Conservation (phyloP, 768 basidiomycete genomes). For the Boletus speciosus region DNA sequence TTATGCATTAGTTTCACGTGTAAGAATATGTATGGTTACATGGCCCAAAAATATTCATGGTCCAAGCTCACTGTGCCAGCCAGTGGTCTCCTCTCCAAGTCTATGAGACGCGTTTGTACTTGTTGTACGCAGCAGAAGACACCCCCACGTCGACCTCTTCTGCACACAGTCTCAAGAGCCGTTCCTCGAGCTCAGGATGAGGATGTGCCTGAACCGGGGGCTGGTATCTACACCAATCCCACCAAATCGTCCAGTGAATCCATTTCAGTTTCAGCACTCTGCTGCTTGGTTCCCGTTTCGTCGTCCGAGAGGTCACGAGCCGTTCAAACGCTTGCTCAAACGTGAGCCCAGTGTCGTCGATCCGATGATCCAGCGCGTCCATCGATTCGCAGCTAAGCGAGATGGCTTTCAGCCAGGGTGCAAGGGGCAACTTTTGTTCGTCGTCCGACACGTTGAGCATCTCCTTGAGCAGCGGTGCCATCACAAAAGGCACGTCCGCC, state of each 20-base stretch:
- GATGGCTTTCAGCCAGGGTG: conserved; percentile 29
- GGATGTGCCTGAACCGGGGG: conserved; percentile 20
- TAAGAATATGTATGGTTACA: conserved; percentile 14
- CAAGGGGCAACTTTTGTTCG: conserved; percentile 19
- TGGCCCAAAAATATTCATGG: not conserved
- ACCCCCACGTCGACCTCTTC: conserved; percentile 30
- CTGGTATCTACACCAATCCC: conserved; percentile 25
- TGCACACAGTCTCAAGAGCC: conserved; percentile 20
- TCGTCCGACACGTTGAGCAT: conserved; percentile 21
- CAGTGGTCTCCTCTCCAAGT: not conserved
- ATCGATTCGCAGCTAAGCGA: conserved; percentile 30
- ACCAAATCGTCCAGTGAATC: conserved; percentile 34
- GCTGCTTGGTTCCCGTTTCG: conserved; percentile 19
- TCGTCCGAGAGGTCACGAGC: conserved; percentile 26
- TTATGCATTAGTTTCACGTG: conserved; percentile 18
- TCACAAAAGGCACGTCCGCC: conserved; percentile 18
- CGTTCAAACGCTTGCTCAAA: conserved; percentile 26
- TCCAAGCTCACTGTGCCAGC: conserved; percentile 5
- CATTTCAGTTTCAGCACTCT: conserved; percentile 28
- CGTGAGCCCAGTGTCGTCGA: conserved; percentile 25
- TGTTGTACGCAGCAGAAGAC: conserved; percentile 29
- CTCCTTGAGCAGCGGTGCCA: conserved; percentile 23
- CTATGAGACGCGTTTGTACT: conserved; percentile 31
- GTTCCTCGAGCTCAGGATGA: conserved; percentile 23
- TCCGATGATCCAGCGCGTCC: conserved; percentile 17